Conservation (phyloP, 1,284 basidiomycete species). For the Moniliella sp. region DNA sequence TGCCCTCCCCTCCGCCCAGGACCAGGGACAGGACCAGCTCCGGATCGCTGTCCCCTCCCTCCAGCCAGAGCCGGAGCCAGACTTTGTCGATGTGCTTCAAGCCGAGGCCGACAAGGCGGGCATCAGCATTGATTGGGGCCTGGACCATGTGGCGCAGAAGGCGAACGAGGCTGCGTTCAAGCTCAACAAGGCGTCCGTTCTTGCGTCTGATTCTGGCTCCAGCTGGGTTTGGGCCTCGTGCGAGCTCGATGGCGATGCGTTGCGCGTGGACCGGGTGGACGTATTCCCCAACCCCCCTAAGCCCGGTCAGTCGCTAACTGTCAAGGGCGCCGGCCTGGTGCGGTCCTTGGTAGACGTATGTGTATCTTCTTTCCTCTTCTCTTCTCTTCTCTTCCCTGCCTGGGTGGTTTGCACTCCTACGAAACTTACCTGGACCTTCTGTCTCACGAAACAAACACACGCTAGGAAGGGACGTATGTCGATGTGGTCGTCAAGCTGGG, state of each 20-base stretch:
- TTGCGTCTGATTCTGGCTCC: no score
- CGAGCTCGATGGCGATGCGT: slow-evolving; percentile 10
- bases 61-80: no score
- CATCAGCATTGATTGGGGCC: background rate
- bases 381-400: no score
- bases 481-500: slow-evolving; percentile 29
- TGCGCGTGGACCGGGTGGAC: slow-evolving; percentile 15
- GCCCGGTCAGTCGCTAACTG: slow-evolving; percentile 24
- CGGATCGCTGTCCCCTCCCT: no score
- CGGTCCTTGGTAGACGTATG: slow-evolving; percentile 15
- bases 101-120: background rate
- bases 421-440: no score
- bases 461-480: slow-evolving; percentile 20
- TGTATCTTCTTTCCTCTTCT: no score
- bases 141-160: background rate
- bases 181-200: background rate
- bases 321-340: slow-evolving; percentile 17
- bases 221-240: slow-evolving; percentile 26
- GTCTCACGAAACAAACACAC: no score
- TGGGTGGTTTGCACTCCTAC: no score
- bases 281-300: slow-evolving; percentile 27
- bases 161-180: background rate
- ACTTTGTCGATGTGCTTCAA: background rate
- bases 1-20: no score
- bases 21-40: no score